These are phyloP conservation scores for Kodamaea derodonti DNA, from an alignment of 1,139 yeast species.

Conservation along the genomic window DNA sequence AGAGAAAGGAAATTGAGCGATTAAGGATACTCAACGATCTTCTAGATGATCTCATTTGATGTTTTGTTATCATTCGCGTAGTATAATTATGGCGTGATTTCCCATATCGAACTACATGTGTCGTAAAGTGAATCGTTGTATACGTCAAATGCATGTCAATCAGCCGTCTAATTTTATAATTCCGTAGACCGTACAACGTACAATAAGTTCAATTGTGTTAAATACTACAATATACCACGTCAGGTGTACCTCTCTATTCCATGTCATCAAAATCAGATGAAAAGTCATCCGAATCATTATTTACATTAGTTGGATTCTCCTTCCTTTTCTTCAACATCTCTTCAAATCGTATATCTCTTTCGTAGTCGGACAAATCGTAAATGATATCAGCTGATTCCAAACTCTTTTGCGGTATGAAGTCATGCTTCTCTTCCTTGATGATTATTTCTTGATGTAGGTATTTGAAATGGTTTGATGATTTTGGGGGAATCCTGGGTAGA, in stretches of 20 bases:
- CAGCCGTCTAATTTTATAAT: too few species aligned
- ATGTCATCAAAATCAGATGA: constrained; percentile 17
- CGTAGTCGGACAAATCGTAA: constrained; percentile 27
- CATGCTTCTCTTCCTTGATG: background rate
- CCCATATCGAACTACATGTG: too few species aligned
- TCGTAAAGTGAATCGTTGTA: too few species aligned
- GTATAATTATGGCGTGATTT: too few species aligned
- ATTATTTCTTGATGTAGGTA: constrained; percentile 1
- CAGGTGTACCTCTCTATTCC: constrained; percentile 8
- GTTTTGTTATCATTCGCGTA: too few species aligned
- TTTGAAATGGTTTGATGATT: constrained; percentile 9
- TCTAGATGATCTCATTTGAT: constrained; percentile 1
- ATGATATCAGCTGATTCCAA: constrained; percentile 7
- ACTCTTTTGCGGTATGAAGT: constrained; percentile 4
- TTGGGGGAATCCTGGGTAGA: constrained; percentile 9
- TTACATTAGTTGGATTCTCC: too few species aligned
- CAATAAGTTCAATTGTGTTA: too few species aligned
- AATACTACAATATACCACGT: too few species aligned
- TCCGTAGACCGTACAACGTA: too few species aligned
- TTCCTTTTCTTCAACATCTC: constrained; percentile 12
- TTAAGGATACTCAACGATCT: background rate
- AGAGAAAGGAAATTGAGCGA: background rate
- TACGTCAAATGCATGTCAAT: too few species aligned
- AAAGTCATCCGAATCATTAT: constrained; percentile 5
- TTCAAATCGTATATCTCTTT: constrained; percentile 20